phyloP scores from a whole-genome alignment of 257 asterid species.

The Lantana camara region DNA sequence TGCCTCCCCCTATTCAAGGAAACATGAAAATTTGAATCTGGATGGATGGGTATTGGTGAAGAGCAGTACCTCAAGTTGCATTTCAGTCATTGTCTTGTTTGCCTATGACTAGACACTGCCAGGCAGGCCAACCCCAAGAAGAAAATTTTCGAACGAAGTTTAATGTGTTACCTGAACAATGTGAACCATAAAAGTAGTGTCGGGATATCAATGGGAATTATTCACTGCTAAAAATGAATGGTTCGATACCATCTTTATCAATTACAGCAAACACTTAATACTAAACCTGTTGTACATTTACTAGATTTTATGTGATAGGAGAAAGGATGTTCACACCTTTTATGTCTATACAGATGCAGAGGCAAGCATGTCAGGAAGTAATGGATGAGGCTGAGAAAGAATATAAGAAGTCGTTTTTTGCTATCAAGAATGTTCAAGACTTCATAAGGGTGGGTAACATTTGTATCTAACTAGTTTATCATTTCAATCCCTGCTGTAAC shows the following conservation, averaged over 20 bases:
- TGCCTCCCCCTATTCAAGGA: neutral
- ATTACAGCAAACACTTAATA: neutral
- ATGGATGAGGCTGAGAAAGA: slow-evolving; percentile 84
- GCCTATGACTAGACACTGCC: too few relatives aligned
- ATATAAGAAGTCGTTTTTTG: slow-evolving; percentile 58
- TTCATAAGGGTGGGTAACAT: slow-evolving; percentile 66
- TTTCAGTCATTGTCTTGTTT: too few relatives aligned
- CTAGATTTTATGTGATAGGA: slow-evolving; percentile 3
- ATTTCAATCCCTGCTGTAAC: too few relatives aligned
- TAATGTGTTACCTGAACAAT: neutral
- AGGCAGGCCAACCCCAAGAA: too few relatives aligned
- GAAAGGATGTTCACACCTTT: slow-evolving; percentile 15
- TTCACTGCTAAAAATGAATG: slow-evolving; percentile 3
- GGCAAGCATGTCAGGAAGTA: slow-evolving; percentile 73
- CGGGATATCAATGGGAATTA: neutral
- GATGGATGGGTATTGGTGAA: neutral
- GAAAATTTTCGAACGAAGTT: slow-evolving; percentile 9
- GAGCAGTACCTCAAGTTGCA: neutral
- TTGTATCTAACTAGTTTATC: neutral
- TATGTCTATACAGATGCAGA: slow-evolving; percentile 60
- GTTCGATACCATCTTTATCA: neutral
- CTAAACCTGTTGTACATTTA: neutral
- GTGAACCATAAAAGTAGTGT: neutral
- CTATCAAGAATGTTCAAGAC: slow-evolving; percentile 70
- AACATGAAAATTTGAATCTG: neutral